Evolutionary conservation across 352 stramenopile genomes (phyloP).

Genomic region (Phytophthora multivora): DNA sequence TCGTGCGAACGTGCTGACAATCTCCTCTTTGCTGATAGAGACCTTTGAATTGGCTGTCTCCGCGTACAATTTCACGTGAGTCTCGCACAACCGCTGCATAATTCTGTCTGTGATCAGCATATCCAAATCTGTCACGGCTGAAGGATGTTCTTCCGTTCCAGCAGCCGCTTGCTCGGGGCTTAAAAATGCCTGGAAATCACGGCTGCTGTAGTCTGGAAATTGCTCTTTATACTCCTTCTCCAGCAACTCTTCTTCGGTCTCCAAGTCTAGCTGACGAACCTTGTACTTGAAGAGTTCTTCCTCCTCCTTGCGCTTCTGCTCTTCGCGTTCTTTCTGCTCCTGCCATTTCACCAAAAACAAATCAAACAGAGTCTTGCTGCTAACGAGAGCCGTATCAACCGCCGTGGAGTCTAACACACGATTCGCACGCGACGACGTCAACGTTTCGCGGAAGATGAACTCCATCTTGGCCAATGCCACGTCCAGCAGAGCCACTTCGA

Average conservation of each 20-base stretch:
- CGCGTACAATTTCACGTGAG: slow-evolving; percentile 73
- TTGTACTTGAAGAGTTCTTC: slow-evolving; percentile 90
- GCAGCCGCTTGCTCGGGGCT: slow-evolving; percentile 39
- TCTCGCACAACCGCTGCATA: slow-evolving; percentile 72
- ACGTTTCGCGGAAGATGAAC: slow-evolving; percentile 61
- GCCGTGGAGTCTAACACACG: slow-evolving; percentile 20
- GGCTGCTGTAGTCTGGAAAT: slow-evolving; percentile 92
- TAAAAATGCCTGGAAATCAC: slow-evolving; percentile 76
- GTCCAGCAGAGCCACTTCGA: slow-evolving; percentile 73
- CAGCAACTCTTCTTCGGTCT: slow-evolving; percentile 82
- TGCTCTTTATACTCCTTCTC: slow-evolving; percentile 91
- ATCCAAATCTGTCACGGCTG: slow-evolving; percentile 35
- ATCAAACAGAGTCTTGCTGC: slow-evolving; percentile 79
- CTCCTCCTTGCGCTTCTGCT: slow-evolving; percentile 72
- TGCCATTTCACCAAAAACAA: slow-evolving; percentile 87
- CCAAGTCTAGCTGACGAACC: slow-evolving; percentile 75
- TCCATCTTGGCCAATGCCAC: slow-evolving; percentile 74
- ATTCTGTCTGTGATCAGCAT: slow-evolving; percentile 77
- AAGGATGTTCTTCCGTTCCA: slow-evolving; percentile 10
- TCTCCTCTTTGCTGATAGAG: slow-evolving; percentile 41
- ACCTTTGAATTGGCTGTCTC: slow-evolving; percentile 55
- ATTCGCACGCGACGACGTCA: slow-evolving; percentile 31
- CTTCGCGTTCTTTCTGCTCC: slow-evolving; percentile 79
- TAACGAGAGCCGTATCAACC: slow-evolving; percentile 53
- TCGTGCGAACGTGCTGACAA: slow-evolving; percentile 69